These are phyloP conservation scores for Fimicolochytrium jonesii DNA, from an alignment of 192 early-diverging fungal species.

Conservation along the genomic window DNA sequence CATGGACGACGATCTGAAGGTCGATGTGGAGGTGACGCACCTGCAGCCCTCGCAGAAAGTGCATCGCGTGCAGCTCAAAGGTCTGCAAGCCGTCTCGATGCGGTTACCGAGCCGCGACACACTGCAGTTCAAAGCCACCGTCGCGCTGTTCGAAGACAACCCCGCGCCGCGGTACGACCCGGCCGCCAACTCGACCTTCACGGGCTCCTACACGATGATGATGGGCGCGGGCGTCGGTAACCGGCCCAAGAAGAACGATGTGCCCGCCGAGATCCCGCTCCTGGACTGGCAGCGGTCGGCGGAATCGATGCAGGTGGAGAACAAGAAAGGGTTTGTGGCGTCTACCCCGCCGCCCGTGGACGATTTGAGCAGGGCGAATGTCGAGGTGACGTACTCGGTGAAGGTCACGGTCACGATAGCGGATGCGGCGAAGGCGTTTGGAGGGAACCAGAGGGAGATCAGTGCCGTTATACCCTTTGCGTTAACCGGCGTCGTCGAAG, in stretches of 20 bases:
- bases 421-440: background rate
- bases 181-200: background rate
- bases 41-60: constrained; percentile 1
- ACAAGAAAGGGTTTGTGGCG: constrained; percentile 8
- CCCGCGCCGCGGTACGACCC: constrained; percentile 27
- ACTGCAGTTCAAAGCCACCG: constrained; percentile 11
- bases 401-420: constrained; percentile 10
- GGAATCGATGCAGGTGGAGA: background rate
- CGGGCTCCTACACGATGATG: background rate
- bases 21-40: constrained; percentile 2
- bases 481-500: constrained; percentile 2
- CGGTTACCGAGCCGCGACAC: background rate
- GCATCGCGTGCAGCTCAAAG: too few species aligned
- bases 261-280: background rate
- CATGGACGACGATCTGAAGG: background rate
- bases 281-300: constrained; percentile 1
- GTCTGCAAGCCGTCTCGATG: too few species aligned
- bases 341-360: background rate
- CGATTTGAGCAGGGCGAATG: background rate
- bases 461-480: constrained; percentile 11
- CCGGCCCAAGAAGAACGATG: background rate
- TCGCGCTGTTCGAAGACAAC: constrained; percentile 12
- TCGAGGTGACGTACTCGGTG: constrained; percentile 19
- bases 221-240: background rate
- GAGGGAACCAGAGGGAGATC: constrained; percentile 1